Conservation (phyloP, 2,329 filamentous ascomycete species). For the Plenodomus biglobosus region DNA sequence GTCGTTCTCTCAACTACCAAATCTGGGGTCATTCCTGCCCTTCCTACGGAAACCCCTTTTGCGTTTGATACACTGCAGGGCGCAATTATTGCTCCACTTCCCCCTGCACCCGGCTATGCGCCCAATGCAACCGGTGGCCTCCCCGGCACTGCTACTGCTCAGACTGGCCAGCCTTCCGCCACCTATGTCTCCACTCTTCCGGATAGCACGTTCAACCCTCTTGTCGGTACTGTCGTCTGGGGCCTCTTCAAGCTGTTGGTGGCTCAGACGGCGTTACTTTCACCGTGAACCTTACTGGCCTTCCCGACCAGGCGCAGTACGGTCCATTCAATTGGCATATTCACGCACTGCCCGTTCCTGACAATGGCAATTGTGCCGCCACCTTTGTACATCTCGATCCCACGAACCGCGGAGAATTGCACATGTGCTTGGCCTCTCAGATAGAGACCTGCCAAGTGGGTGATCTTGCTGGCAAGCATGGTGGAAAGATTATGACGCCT, state of each 20-base stretch:
- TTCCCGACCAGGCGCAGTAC: constrained; percentile 34
- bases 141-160: constrained; percentile 22
- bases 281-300: constrained; percentile 41
- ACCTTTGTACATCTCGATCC: constrained; percentile 45
- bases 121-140: constrained; percentile 13
- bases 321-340: constrained; percentile 43
- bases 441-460: constrained; percentile 45
- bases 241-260: constrained; percentile 36
- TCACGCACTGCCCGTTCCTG: constrained; percentile 41
- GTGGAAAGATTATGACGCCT: constrained; percentile 35
- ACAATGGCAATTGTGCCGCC: constrained; percentile 44
- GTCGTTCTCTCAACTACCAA: constrained; percentile 21
- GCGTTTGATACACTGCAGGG: constrained; percentile 27
- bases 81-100: constrained; percentile 27
- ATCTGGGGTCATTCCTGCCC: constrained; percentile 24
- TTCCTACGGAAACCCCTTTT: constrained; percentile 21
- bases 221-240: constrained; percentile 27
- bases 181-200: constrained; percentile 30
- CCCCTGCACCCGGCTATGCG: constrained; percentile 24
- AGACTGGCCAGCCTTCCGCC: constrained; percentile 19
- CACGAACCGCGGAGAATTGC: constrained; percentile 37
- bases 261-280: constrained; percentile 40
- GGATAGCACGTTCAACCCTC: constrained; percentile 23
- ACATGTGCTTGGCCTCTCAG: constrained; percentile 35
- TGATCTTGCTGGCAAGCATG: constrained; percentile 49